A percentile compares a stretch with the other conserved stretches of the same genome.
phyloP scores from a whole-genome alignment of 176 grass and related monocot genomes.

The Oryza coarctata region DNA sequence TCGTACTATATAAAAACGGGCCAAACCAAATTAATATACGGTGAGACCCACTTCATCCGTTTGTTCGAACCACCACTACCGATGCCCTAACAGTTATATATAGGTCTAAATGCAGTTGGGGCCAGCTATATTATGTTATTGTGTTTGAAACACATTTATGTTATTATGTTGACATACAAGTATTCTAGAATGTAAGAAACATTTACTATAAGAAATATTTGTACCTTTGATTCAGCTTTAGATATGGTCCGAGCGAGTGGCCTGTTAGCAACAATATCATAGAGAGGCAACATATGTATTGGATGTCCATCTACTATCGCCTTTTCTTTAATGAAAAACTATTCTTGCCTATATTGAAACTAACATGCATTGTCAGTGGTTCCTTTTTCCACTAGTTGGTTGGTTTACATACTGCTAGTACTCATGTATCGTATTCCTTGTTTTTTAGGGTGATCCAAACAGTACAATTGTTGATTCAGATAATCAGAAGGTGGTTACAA shows the following conservation, averaged over 20 bases:
- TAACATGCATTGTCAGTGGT: neutral
- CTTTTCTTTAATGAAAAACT: neutral
- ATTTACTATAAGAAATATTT: neutral
- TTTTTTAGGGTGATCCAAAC: neutral
- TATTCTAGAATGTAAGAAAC: neutral
- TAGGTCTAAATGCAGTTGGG: too few species aligned
- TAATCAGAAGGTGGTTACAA: neutral
- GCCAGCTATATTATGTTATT: too few species aligned
- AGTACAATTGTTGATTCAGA: neutral
- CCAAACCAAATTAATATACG: too few species aligned
- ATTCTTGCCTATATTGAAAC: neutral
- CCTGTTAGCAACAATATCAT: neutral
- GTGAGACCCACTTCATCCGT: too few species aligned
- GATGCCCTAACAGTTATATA: too few species aligned
- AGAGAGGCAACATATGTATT: neutral
- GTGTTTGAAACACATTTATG: neutral
- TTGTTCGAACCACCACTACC: too few species aligned
- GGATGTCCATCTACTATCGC: neutral
- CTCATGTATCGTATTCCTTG: neutral
- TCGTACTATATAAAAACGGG: too few species aligned
- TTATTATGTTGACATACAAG: neutral
- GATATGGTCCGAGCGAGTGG: neutral
- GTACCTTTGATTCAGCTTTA: neutral
- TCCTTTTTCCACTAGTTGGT: too few species aligned
- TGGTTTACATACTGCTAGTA: neutral